These are phyloP conservation scores for Pneumocystis sp. DNA, from an alignment of 1,139 yeast species.

Conservation along the genomic window DNA sequence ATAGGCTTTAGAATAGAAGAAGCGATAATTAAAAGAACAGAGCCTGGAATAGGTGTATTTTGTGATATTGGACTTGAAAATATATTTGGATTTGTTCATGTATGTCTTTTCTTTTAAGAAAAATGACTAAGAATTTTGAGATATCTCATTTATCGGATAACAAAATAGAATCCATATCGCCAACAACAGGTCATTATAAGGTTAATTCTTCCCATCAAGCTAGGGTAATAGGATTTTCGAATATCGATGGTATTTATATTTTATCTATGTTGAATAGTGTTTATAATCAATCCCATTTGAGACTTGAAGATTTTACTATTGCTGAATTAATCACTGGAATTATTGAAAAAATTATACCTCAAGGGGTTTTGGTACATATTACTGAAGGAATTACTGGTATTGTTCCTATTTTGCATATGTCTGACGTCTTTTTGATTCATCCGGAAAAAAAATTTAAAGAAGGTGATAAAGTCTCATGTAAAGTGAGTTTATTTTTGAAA, in stretches of 20 bases:
- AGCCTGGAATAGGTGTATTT: slow-evolving; percentile 27
- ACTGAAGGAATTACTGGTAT: slow-evolving; percentile 52
- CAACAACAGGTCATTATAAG: slow-evolving; percentile 29
- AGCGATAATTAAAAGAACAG: slow-evolving; percentile 41
- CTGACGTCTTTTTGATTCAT: slow-evolving; percentile 68
- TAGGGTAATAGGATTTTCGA: slow-evolving; percentile 57
- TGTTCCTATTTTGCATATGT: slow-evolving; percentile 63
- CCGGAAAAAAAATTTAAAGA: slow-evolving; percentile 86
- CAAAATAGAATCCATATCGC: slow-evolving; percentile 29
- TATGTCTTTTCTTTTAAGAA: neutral
- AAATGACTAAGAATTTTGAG: neutral
- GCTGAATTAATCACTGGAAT: slow-evolving; percentile 48
- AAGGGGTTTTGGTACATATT: slow-evolving; percentile 56
- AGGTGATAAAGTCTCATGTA: slow-evolving; percentile 65
- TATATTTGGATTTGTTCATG: slow-evolving; percentile 49
- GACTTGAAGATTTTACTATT: slow-evolving; percentile 54
- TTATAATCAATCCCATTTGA: slow-evolving; percentile 49
- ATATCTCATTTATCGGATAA: slow-evolving; percentile 51
- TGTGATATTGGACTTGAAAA: slow-evolving; percentile 37
- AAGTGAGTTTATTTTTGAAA: slow-evolving; percentile 27
- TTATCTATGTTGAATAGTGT: slow-evolving; percentile 55
- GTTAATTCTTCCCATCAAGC: slow-evolving; percentile 58
- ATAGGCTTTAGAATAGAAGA: slow-evolving; percentile 56
- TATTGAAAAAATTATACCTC: slow-evolving; percentile 47
- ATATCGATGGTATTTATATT: slow-evolving; percentile 48